A percentile compares a stretch with the other conserved stretches of the same genome.
Evolutionary conservation across 306 rosid species (phyloP).

Genomic region (Citrullus colocynthis): DNA sequence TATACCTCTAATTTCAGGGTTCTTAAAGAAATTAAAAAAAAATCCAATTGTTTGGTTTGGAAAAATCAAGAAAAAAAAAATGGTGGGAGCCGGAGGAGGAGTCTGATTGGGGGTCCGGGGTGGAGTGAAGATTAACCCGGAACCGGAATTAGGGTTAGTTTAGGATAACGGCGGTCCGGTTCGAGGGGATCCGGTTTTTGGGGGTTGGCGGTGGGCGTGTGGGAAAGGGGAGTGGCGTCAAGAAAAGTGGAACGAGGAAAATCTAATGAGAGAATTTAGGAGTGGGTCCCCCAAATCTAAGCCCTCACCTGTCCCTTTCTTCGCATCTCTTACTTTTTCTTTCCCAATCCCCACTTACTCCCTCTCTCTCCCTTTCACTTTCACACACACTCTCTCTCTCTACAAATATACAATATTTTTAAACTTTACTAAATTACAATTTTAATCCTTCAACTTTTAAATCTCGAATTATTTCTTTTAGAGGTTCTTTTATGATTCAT

Average conservation of each 20-base stretch:
- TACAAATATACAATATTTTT: background rate
- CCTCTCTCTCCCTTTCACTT: background rate
- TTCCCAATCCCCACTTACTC: background rate
- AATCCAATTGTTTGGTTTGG: too few relatives aligned
- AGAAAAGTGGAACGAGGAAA: constrained; percentile 28
- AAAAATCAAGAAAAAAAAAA: too few relatives aligned
- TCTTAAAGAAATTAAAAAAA: too few relatives aligned
- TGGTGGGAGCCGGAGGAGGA: too few relatives aligned
- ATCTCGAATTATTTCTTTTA: too few relatives aligned
- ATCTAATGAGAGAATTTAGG: constrained; percentile 29
- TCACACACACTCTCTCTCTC: background rate
- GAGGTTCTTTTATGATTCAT: too few relatives aligned
- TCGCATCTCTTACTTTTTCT: constrained; percentile 16
- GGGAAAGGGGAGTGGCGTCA: constrained; percentile 28
- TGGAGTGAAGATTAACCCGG: too few relatives aligned
- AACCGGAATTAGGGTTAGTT: background rate
- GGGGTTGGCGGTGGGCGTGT: constrained; percentile 9
- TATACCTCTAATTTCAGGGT: too few relatives aligned
- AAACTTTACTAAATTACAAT: too few relatives aligned
- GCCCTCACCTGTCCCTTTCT: constrained; percentile 48
- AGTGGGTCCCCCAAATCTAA: constrained; percentile 73
- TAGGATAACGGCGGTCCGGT: background rate
- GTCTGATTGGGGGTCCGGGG: too few relatives aligned
- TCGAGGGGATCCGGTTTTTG: too few relatives aligned
- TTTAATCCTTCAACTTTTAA: too few relatives aligned